Evolutionary conservation across 2,329 filamentous ascomycete species (phyloP).

Genomic region (Xenoacremonium recifei): DNA sequence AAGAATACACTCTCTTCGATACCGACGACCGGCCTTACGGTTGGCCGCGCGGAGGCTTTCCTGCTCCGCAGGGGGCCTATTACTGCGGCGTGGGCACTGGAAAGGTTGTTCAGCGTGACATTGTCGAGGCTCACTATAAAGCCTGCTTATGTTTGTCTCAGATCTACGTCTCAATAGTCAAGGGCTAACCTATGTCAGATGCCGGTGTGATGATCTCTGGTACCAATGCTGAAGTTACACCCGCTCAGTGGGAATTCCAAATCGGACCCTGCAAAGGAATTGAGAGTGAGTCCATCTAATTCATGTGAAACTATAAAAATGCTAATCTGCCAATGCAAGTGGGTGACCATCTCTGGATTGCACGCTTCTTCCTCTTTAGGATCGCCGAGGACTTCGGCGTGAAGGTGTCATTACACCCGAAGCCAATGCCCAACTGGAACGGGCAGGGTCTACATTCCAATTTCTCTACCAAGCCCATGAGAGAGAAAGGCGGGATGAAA

Average conservation of each 20-base stretch:
- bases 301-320: neutral
- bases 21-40: constrained; percentile 85
- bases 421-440: constrained; percentile 94
- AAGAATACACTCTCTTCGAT: constrained; percentile 85
- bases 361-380: constrained; percentile 78
- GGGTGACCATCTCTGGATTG: constrained; percentile 94
- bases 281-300: constrained; percentile 55
- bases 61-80: constrained; percentile 61
- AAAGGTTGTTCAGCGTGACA: constrained; percentile 97
- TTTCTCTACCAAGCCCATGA: constrained; percentile 89
- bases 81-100: constrained; percentile 92
- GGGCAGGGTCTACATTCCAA: constrained; percentile 92
- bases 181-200: constrained; percentile 34
- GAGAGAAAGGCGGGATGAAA: constrained; percentile 91
- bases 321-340: constrained; percentile 50
- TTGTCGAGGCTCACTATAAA: constrained; percentile 71
- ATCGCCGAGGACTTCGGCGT: constrained; percentile 96
- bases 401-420: constrained; percentile 92
- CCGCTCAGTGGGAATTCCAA: constrained; percentile 97
- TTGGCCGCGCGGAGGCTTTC: constrained; percentile 69
- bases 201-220: constrained; percentile 91
- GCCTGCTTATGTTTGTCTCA: constrained; percentile 61
- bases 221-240: constrained; percentile 99
- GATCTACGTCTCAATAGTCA: no score
- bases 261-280: constrained; percentile 89